Base-by-base conservation (phyloP, 257 asterid species). In the Fraxinus excelsior region DNA sequence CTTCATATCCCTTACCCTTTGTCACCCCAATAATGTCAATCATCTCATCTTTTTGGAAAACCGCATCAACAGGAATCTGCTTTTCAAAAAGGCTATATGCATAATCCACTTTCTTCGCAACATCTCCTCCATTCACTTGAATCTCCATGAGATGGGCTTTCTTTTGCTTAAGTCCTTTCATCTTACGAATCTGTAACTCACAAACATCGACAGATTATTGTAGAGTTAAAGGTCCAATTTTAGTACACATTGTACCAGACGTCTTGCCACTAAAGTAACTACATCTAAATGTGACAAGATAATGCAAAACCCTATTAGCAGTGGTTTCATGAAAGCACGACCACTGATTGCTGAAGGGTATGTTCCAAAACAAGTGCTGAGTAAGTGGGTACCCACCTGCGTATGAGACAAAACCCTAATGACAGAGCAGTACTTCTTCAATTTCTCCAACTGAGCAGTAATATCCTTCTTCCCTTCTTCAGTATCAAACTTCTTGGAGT, bases 1-100 rank as follows among this genome's bases (percentile, higher is more conserved):
- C 97, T 71, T 92, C 96, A 0, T 87, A 92, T 0, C 97, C 97
- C 85, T 92, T 91, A 29, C 97, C 97, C 79, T 88, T 92, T 2
- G 97, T 92, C 34, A 62, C 68, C 68, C 68, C 68, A 26, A 62
- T 62, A 62, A 62, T 62, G 68, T 92, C 97, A 11, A 92, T 83
- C 97, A 92, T 92, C 83, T 92, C 97, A 72, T 92, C 97, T 58
- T 92, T 92, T 81, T 89, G 96, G 87, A 92, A 91, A n/a, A 92
- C 90, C 38, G 96, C 88, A 87, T 92, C 97, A 35, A 92, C 51
- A 0, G 97, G 97, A n/a, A 92, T 35, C 82, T 91, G 94, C 85
- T 92, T 92, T 62, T 92, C 97, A 31, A 92, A 92, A 69, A 92
- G 86, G 72, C 89, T 76, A 70, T 87, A 92, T 0, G 97, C 97